A percentile compares a stretch with the other conserved stretches of the same genome.
Conservation (phyloP, 2,329 filamentous ascomycete species). For the Parascedosporium putredinis region DNA sequence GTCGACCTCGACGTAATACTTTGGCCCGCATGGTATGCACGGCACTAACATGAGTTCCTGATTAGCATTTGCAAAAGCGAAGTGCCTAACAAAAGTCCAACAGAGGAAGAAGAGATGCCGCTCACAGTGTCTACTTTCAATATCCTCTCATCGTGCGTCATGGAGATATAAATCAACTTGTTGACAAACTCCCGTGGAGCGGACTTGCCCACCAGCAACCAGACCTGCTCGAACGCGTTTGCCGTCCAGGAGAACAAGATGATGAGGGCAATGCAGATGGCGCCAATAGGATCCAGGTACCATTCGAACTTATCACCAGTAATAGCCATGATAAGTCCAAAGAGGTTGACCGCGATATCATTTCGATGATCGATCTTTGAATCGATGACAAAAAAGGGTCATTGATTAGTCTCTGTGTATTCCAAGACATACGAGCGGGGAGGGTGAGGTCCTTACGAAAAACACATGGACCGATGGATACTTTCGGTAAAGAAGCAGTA, state of each 20-base stretch:
- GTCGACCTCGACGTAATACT: slow-evolving; percentile 53
- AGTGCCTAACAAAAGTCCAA: no score
- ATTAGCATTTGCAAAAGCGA: no score
- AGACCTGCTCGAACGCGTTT: slow-evolving; percentile 52
- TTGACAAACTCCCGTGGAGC: slow-evolving; percentile 47
- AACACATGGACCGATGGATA: slow-evolving; percentile 47
- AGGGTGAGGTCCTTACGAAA: slow-evolving; percentile 32
- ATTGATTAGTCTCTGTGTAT: no score
- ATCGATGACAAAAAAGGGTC: no score
- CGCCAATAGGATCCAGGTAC: slow-evolving; percentile 52
- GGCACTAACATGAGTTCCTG: slow-evolving; percentile 24
- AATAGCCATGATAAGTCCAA: slow-evolving; percentile 45
- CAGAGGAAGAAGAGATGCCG: slow-evolving; percentile 7
- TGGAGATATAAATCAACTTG: slow-evolving; percentile 43
- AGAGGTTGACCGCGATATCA: slow-evolving; percentile 44
- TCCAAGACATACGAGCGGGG: no score
- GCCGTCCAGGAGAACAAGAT: slow-evolving; percentile 51
- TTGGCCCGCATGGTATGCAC: slow-evolving; percentile 51
- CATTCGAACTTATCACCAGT: slow-evolving; percentile 42
- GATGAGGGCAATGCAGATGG: slow-evolving; percentile 48
- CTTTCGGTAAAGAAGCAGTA: slow-evolving; percentile 43
- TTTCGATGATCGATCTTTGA: slow-evolving; percentile 47
- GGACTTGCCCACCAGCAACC: slow-evolving; percentile 49
- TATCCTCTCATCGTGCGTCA: slow-evolving; percentile 44
- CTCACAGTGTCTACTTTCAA: slow-evolving; percentile 45